Evolutionary conservation across 108 stramenopile species (phyloP).

Genomic region (Skeletonema tropicum): DNA sequence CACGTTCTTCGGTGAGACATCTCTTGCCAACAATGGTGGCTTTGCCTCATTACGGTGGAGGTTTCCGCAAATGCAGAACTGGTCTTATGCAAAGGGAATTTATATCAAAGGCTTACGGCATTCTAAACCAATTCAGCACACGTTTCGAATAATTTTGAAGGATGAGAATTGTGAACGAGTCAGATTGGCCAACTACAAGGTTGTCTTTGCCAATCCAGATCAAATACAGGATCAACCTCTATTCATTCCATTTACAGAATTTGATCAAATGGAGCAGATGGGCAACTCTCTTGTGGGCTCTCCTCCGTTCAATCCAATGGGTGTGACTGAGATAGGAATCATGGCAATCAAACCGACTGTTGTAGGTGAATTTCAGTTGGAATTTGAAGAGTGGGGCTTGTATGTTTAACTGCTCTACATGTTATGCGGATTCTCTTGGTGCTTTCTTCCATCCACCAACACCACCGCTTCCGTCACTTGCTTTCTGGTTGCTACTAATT

Average conservation of each 20-base stretch:
- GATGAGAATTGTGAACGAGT: slow-evolving; percentile 53
- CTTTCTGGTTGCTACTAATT: slow-evolving; percentile 28
- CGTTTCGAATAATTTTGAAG: slow-evolving; percentile 56
- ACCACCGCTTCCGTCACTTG: slow-evolving; percentile 57
- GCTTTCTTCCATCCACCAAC: slow-evolving; percentile 67
- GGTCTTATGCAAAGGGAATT: slow-evolving; percentile 57
- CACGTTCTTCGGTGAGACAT: slow-evolving; percentile 50
- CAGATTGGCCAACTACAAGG: slow-evolving; percentile 55
- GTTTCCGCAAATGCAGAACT: slow-evolving; percentile 41
- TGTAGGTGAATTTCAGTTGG: slow-evolving; percentile 54
- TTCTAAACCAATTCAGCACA: slow-evolving; percentile 48
- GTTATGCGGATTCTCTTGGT: slow-evolving; percentile 11
- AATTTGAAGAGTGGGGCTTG: slow-evolving; percentile 59
- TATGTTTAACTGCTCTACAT: slow-evolving; percentile 14
- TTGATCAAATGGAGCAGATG: slow-evolving; percentile 63
- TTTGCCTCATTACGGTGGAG: slow-evolving; percentile 64
- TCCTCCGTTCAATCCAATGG: slow-evolving; percentile 47
- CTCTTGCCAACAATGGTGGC: slow-evolving; percentile 59
- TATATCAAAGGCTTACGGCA: slow-evolving; percentile 48
- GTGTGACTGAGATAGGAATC: slow-evolving; percentile 57
- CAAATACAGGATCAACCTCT: slow-evolving; percentile 21
- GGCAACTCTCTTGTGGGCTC: slow-evolving; percentile 38
- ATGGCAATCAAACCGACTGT: slow-evolving; percentile 71
- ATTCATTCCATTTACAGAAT: slow-evolving; percentile 48
- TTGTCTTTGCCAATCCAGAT: slow-evolving; percentile 58